Evolutionary conservation across 2,329 filamentous ascomycete species (phyloP), one percentile per base, ranked within the genome.

Genomic region (Trichoderma breve): DNA sequence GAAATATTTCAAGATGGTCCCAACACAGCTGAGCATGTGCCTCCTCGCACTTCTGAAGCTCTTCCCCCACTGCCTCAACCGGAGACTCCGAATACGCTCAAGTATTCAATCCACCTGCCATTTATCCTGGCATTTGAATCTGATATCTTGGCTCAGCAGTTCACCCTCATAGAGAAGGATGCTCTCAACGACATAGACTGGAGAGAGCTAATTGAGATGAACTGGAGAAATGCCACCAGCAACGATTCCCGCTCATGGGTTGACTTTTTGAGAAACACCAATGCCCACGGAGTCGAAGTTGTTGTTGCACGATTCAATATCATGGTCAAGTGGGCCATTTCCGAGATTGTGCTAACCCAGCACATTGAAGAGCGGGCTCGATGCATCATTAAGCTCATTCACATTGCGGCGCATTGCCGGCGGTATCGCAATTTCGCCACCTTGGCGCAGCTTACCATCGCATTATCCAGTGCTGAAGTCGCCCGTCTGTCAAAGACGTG

Each of bases 241-340:
- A 89, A 87, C 64, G 85, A 91, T 73, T 88, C 90, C 43, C 88
- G 90, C 68, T 93, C 94, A 26, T 96, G 93, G 93, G 93, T 95
- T 12, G 91, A 93, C 57, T 95, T 94, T 78, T 84, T 95, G 53
- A 89, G 91, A 67, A 90, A 90, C 64, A 87, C 90, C 57, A 90
- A 93, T 76, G 90, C 91, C 2, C 88, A 88, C 69, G 93, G 93
- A 15, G 91, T 96, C 47, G 93, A 95, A 78, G 91, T 96, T 26
- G 92, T 95, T 62, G 93, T 95, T 79, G 92, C 93, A 9, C 91
- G 93, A 63, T 96, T 96, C 84, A 96, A 96, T 80, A 89, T 96
- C 74, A 92, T 95, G 84, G 93, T 95, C 73, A 95, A 95, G 80
- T 96, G 93, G 93, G 91, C 90, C 32, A 88, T 94, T 32, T 95